Base-by-base conservation (phyloP, 495 filamentous ascomycete genomes). In the Thermothielavioides terrestris region DNA sequence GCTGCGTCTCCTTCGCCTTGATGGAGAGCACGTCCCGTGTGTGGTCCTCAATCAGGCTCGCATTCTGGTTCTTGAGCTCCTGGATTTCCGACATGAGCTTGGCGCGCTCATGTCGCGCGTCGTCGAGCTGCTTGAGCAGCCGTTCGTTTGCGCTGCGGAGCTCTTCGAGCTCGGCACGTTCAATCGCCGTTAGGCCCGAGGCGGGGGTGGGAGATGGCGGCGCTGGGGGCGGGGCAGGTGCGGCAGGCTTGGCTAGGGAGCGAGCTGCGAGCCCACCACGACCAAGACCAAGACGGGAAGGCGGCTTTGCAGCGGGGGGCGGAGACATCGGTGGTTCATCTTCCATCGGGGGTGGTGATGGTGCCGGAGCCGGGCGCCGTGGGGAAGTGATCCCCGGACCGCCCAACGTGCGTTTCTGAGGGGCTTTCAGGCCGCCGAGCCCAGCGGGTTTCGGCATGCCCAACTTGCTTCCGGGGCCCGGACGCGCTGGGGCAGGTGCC, bases 1-100 rank as follows among this genome's bases (percentile, higher is more conserved):
- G 76, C 59, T 99, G 94, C 6, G 94, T 96, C 64, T 97, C 94
- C 65, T 99, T 99, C 28, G 94, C 94, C 56, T 96, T 96, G 67
- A 97, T 90, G 55, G 87, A 88, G 18, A 99, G 77, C 9, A 95
- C 87, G 61, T 97, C 92, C 42, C 91, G 74, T 2, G 94, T 99
- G 60, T 96, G 91, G 57, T 97, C 92, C 69, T 99, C 94, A 43
- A 97, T 97, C 14, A 97, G 75, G 55, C 95, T 85, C 14, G 94
- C 92, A 57, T 99, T 97, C 60, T 95, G 85, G 55, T 94, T 89
- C 64, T 91, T 88, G 2, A 96, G 74, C 62, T 96, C 90, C 44
- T 85, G 82, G 39, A 96, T 79, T 53, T 91, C 85, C 0, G 85
- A 89, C 35, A 75, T 77, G 9, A 91, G 72, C 52, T 79, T 86